Base-by-base conservation (phyloP, 169 alveolate genomes). In the Plasmodium gonderi region DNA sequence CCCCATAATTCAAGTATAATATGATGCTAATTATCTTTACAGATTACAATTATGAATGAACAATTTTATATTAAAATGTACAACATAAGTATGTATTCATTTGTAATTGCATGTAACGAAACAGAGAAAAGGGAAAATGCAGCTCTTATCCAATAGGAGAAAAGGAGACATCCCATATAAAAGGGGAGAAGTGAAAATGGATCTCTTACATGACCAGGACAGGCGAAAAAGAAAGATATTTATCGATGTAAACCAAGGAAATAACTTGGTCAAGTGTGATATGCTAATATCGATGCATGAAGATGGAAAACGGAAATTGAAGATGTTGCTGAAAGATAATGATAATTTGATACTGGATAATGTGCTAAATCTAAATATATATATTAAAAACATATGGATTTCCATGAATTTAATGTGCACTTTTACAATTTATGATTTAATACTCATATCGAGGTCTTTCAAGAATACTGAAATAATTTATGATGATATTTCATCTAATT, bases 401-500 rank as follows among this genome's bases (percentile, higher is more conserved):
- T 85, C 17, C 7, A 49, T 85, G 72, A 54, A 85, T 31, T 65
- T 85, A 51, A 54, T 38, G 79, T 85, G 93, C 17, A 72, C 47
- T 8, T 85, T 85, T 26, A 49, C 87, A n/a, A 36, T 85, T 23
- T 14, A 85, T 36, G 93, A 85, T 42, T 75, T 85, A 47, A 85
- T 85, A 7, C 33, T 85, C 40, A 75, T 85, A 9, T 45, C 93
- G 0, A 31, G 93, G 23, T 51, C 93, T 60, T 85, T 85, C 79
- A 85, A 85, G 44, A 85, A 85, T 45, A 76, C 93, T 8, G 93
- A 85, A 85, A 85, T 85, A 17, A 49, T 75, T 33, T 85, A 85
- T 65, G 87, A 82, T 40, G 79, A 80, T 80, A 54, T 33, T 14
- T 11, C 38, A 45, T 82, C 40, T 17, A 72, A 75, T 68, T 64